Percentiles rank a stretch among this genome's conserved stretches.
Evolutionary conservation across 1,139 yeast species (phyloP).

Genomic region (Sugiyamaella paludigena): DNA sequence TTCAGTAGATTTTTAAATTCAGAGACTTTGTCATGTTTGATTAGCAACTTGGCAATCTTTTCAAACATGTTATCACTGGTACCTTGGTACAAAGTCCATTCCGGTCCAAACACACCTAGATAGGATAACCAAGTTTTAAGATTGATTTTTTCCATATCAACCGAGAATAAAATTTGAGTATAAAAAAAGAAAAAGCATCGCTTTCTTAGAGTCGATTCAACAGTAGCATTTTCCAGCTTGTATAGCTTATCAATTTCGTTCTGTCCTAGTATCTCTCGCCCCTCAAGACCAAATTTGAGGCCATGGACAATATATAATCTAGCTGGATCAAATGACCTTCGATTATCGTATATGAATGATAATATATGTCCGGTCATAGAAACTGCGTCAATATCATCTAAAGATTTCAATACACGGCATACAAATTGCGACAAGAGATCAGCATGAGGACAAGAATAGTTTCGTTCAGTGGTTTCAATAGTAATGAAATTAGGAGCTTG

Average conservation of each 20-base stretch:
- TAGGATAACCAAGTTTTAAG: neutral
- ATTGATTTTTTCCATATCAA: constrained; percentile 5
- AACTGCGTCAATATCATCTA: constrained; percentile 37
- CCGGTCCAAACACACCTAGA: neutral
- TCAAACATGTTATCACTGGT: no score
- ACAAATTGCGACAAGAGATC: constrained; percentile 51
- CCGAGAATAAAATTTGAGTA: constrained; percentile 16
- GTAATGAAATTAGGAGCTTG: constrained; percentile 57
- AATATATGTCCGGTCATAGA: constrained; percentile 41
- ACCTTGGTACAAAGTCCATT: no score
- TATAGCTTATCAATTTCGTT: constrained; percentile 3
- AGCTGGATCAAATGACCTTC: constrained; percentile 67
- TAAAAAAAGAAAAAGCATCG: constrained; percentile 11
- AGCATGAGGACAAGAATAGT: constrained; percentile 57
- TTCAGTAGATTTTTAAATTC: neutral
- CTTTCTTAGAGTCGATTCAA: constrained; percentile 21
- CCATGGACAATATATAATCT: constrained; percentile 64
- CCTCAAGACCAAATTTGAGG: constrained; percentile 49
- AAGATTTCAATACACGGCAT: constrained; percentile 43
- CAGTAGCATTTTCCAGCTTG: constrained; percentile 16
- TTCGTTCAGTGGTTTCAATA: constrained; percentile 32
- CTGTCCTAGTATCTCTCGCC: constrained; percentile 8
- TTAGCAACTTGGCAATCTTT: no score
- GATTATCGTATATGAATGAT: constrained; percentile 46
- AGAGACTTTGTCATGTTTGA: neutral